Conservation (phyloP, 768 basidiomycete species). For the Hydnum rufescens region DNA sequence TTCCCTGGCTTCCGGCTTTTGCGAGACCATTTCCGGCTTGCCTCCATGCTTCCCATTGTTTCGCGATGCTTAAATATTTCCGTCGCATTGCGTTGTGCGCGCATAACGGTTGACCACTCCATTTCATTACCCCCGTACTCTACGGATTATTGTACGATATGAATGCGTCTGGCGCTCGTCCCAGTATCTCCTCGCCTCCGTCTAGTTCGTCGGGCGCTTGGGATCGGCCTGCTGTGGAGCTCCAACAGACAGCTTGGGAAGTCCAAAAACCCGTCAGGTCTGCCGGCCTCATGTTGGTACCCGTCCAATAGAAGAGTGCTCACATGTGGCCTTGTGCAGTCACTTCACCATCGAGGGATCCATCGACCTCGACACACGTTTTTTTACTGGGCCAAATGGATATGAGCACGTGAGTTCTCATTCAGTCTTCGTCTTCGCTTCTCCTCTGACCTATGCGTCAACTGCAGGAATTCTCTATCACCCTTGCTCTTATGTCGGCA, state of each 20-base stretch:
- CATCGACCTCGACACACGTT: neutral
- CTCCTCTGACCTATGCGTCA: neutral
- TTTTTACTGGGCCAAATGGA: neutral
- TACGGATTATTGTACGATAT: no score
- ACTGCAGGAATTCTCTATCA: neutral
- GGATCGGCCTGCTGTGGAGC: neutral
- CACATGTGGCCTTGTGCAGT: neutral
- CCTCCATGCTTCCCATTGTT: no score
- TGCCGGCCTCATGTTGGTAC: neutral
- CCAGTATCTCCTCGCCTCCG: slow-evolving; percentile 11
- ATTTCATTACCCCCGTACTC: no score
- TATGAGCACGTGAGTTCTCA: neutral
- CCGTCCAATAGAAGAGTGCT: neutral
- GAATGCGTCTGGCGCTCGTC: no score
- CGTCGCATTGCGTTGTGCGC: no score
- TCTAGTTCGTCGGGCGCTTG: slow-evolving; percentile 2
- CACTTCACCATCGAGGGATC: neutral
- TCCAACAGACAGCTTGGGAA: neutral
- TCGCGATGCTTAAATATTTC: no score
- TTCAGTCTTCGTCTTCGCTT: neutral
- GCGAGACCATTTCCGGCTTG: no score
- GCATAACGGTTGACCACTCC: no score
- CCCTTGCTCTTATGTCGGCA: neutral
- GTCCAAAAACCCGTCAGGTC: neutral
- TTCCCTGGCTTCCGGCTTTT: no score